Conservation (phyloP, 257 asterid species). For the Jacaranda copaia region DNA sequence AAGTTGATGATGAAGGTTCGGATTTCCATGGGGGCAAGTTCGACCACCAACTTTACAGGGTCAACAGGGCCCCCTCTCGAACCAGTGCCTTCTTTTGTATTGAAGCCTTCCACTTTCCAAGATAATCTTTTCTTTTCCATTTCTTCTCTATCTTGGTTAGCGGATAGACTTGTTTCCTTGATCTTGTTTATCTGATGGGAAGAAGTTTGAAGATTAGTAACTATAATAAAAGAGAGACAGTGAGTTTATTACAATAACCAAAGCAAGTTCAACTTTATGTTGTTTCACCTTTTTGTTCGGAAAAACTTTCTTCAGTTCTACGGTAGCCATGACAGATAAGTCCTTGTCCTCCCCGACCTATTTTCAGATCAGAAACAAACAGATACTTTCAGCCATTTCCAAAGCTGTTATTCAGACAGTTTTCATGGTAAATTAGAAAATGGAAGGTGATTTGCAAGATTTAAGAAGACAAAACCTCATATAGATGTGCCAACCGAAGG, state of each 20-base stretch:
- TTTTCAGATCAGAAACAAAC: background rate
- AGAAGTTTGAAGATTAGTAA: background rate
- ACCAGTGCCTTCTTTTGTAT: constrained; percentile 19
- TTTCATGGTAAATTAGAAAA: background rate
- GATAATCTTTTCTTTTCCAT: constrained; percentile 73
- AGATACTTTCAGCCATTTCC: background rate
- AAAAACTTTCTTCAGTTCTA: constrained; percentile 76
- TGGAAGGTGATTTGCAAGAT: background rate
- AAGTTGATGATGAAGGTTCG: constrained; percentile 75
- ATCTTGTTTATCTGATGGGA: constrained; percentile 57
- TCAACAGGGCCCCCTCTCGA: constrained; percentile 74
- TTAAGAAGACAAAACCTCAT: constrained; percentile 66
- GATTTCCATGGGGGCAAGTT: constrained; percentile 90
- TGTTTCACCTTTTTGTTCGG: constrained; percentile 70
- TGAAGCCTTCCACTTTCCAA: constrained; percentile 71
- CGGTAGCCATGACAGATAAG: constrained; percentile 65
- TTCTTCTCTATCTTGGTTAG: constrained; percentile 79
- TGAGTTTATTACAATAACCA: background rate
- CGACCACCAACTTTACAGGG: constrained; percentile 62
- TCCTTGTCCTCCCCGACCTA: constrained; percentile 94
- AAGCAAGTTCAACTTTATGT: background rate
- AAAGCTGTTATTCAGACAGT: background rate
- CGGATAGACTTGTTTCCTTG: constrained; percentile 71
- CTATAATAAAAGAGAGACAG: background rate
- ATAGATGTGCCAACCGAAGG: constrained; percentile 92